phyloP scores from a whole-genome alignment of 106 monocot species.

The Phalaenopsis equestris region DNA sequence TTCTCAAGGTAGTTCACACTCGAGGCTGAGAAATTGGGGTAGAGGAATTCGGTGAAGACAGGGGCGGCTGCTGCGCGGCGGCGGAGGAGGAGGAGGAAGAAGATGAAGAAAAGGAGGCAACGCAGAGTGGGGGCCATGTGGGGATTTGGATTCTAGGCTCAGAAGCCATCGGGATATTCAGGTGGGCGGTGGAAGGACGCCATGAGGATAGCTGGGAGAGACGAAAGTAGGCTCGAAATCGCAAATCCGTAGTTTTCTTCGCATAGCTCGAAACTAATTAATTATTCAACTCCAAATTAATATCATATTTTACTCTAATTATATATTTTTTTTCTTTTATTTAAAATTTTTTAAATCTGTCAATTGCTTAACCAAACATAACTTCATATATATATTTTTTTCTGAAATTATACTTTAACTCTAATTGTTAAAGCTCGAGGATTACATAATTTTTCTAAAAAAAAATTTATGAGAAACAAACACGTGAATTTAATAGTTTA shows the following conservation, averaged over 20 bases:
- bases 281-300: not conserved
- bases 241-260: not conserved
- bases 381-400: no score
- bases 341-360: no score
- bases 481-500: not conserved
- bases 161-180: not conserved
- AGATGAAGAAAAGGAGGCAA: constrained; percentile 5
- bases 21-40: constrained; percentile 46
- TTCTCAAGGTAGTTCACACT: constrained; percentile 40
- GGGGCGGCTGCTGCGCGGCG: constrained; percentile 13
- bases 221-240: not conserved
- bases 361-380: no score
- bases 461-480: no score
- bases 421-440: no score
- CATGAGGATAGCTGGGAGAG: not conserved
- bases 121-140: constrained; percentile 11
- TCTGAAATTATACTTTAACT: no score
- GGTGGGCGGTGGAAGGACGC: not conserved
- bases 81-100: constrained; percentile 4
- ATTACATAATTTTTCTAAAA: no score
- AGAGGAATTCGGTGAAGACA: constrained; percentile 27
- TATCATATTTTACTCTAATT: not conserved
- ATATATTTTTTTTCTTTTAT: no score
- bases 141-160: not conserved
- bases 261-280: not conserved